A percentile compares a stretch with the other conserved stretches of the same genome.
These are phyloP conservation scores for Gracilariopsis chorda DNA, from an alignment of 23 red algal species.

Conservation along the genomic window DNA sequence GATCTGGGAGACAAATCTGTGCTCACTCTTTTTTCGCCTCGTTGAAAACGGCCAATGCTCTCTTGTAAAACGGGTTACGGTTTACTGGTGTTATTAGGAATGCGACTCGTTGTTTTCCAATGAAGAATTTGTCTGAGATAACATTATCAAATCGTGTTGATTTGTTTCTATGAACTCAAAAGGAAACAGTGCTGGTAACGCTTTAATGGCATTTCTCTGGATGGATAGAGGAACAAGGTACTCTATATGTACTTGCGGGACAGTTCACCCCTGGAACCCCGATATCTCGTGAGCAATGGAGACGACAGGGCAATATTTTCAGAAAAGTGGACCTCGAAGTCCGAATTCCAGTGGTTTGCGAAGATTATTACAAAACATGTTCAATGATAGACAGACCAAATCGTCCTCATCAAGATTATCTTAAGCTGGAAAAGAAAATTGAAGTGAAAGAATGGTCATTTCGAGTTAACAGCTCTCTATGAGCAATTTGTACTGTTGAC, in stretches of 20 bases:
- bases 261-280: too few species aligned
- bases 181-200: background rate
- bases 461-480: background rate
- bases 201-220: background rate
- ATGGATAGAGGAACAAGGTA: background rate
- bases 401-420: constrained; percentile 7
- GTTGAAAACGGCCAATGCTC: background rate
- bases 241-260: background rate
- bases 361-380: background rate
- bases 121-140: background rate
- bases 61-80: background rate
- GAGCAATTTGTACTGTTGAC: constrained; percentile 27
- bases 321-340: background rate
- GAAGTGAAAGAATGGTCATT: constrained; percentile 8
- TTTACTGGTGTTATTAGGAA: background rate
- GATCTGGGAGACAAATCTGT: background rate
- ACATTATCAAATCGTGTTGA: background rate
- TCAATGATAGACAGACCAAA: constrained; percentile 9
- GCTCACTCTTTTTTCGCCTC: background rate
- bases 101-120: background rate
- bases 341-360: background rate
- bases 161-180: background rate
- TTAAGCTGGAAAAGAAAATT: constrained; percentile 5
- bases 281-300: background rate
- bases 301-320: background rate